Base-by-base conservation (phyloP, 192 early-diverging fungal genomes). In the Coemansia sp. region DNA sequence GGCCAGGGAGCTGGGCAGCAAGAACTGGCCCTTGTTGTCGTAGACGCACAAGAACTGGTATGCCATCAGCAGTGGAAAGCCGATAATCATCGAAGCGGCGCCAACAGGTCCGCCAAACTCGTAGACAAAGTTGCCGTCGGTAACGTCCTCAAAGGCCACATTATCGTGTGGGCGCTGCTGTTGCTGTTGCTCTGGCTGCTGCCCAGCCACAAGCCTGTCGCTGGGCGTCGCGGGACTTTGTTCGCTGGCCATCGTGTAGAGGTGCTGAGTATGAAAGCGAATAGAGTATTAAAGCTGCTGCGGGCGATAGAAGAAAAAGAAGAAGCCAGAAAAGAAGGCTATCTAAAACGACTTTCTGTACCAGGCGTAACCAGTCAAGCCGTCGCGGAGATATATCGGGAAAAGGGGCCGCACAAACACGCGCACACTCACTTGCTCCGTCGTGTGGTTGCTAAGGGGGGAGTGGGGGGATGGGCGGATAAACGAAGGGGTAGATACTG, bases 21-120 rank as follows among this genome's bases (percentile, higher is more conserved):
- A 73, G 38, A 92, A 72, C 42, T 78, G 76, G 43, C 91, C 91
- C 70, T 83, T 72, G 72, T 90, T 86, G 74, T 86, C 85, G 75
- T 90, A 87, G 43, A 92, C 76, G 66, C 88, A 92, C 42, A 89
- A 80, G 83, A 87, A 91, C 66, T 90, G 86, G 72, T 92, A 92
- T 66, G 84, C 89, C 91, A 92, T 92, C 40, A 91, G 77, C 49
- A 80, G 65, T 57, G 91, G 91, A 68, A 92, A 91, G 23, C 89
- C 87, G 26, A 90, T 44, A 79, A 92, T 91, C 89, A 92, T 92
- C 26, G 87, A 86, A 11, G 81, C 76, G 10, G 86, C 86, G 30
- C 91, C 91, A 28, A 85, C 57, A 6, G 89, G 88, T 14, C 91
- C 91, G 74, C 90, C 90, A 69, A 92, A 92, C 78, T 92, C 91